Percentiles rank a stretch among this genome's conserved stretches.
phyloP scores from a whole-genome alignment of 2,329 filamentous ascomycete genomes.

The Colletotrichum endophyticum region DNA sequence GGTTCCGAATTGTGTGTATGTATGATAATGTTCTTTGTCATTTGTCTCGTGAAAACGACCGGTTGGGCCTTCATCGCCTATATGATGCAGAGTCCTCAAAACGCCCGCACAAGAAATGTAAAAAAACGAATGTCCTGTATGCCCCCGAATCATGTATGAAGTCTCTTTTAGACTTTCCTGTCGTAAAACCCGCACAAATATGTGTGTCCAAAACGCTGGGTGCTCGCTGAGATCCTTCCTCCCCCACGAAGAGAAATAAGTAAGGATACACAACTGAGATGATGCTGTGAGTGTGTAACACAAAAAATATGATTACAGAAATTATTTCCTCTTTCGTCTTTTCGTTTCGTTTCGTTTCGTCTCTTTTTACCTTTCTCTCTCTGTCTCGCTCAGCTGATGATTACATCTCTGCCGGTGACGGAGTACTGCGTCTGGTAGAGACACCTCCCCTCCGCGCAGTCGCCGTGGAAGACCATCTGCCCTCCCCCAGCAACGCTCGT shows the following conservation, averaged over 20 bases:
- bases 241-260: neutral
- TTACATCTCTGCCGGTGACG: slow-evolving; percentile 15
- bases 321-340: neutral
- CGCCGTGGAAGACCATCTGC: slow-evolving; percentile 39
- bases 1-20: neutral
- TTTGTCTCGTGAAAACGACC: neutral
- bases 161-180: neutral
- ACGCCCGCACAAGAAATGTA: neutral
- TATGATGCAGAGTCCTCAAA: neutral
- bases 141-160: neutral
- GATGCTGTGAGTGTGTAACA: neutral
- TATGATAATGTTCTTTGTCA: neutral
- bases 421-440: slow-evolving; percentile 34
- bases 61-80: neutral
- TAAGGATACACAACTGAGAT: neutral
- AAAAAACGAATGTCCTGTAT: neutral
- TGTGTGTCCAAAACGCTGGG: neutral
- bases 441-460: slow-evolving; percentile 36
- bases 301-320: neutral
- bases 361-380: neutral
- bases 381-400: slow-evolving; percentile 3
- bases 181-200: neutral
- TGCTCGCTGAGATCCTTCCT: neutral
- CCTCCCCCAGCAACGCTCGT: slow-evolving; percentile 34
- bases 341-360: neutral